Percentiles rank a stretch among this genome's conserved stretches.
Conservation (phyloP, 352 stramenopile genomes). For the Globisporangium irregulare region DNA sequence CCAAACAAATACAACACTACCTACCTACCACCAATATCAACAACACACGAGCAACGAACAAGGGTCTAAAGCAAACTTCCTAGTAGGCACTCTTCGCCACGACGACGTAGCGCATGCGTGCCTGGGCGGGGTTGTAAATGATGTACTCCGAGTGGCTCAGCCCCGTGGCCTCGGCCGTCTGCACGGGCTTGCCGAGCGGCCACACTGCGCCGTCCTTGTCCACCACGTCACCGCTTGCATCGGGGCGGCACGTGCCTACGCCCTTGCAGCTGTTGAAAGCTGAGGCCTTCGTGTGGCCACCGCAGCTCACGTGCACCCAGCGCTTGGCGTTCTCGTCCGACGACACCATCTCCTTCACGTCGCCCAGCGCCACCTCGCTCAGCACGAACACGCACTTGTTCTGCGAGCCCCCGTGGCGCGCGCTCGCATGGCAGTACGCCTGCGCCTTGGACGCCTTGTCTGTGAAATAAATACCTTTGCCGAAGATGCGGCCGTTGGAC, state of each 20-base stretch:
- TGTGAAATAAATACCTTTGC: slow-evolving; percentile 86
- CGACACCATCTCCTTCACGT: slow-evolving; percentile 55
- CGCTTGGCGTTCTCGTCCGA: slow-evolving; percentile 49
- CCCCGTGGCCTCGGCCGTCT: slow-evolving; percentile 48
- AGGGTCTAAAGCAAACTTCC: slow-evolving; percentile 7
- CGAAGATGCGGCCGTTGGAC: slow-evolving; percentile 74
- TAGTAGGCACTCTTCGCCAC: slow-evolving; percentile 44
- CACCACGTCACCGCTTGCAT: slow-evolving; percentile 47
- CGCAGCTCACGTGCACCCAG: slow-evolving; percentile 41
- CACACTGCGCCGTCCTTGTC: slow-evolving; percentile 57
- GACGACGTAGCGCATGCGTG: slow-evolving; percentile 82
- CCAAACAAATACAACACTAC: slow-evolving; percentile 3
- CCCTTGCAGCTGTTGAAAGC: slow-evolving; percentile 66
- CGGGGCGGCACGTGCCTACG: slow-evolving; percentile 55
- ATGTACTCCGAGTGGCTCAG: slow-evolving; percentile 84
- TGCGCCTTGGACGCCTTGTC: slow-evolving; percentile 81
- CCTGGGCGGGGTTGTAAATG: slow-evolving; percentile 79
- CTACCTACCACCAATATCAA: background rate
- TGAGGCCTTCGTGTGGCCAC: slow-evolving; percentile 32
- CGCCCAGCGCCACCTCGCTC: slow-evolving; percentile 68
- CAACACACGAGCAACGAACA: slow-evolving; percentile 8
- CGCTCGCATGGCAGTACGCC: slow-evolving; percentile 56
- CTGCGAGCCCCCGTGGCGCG: slow-evolving; percentile 26
- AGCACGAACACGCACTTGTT: slow-evolving; percentile 52
- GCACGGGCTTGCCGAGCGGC: slow-evolving; percentile 60